Conservation (phyloP, 1,139 yeast species). For the Suhomyces chickasaworum region DNA sequence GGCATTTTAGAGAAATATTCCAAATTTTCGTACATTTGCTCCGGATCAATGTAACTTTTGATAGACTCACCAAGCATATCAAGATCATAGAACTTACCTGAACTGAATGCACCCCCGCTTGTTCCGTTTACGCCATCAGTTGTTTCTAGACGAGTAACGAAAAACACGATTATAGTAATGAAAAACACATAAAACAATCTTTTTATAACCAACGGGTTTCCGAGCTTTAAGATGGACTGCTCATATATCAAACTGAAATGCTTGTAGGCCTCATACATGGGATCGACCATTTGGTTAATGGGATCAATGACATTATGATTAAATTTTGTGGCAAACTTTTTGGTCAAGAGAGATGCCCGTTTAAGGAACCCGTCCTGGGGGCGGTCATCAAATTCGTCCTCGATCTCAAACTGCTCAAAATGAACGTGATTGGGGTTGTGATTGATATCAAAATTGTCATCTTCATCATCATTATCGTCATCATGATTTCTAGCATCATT, state of each 20-base stretch:
- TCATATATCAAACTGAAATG: slow-evolving; percentile 54
- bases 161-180: slow-evolving; percentile 52
- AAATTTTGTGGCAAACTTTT: slow-evolving; percentile 40
- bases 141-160: slow-evolving; percentile 43
- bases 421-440: slow-evolving; percentile 11
- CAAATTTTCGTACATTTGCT: slow-evolving; percentile 65
- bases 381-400: slow-evolving; percentile 20
- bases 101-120: slow-evolving; percentile 47
- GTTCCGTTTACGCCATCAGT: slow-evolving; percentile 49
- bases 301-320: slow-evolving; percentile 53
- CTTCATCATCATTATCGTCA: slow-evolving; percentile 10
- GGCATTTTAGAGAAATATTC: slow-evolving; percentile 83
- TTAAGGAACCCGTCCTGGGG: slow-evolving; percentile 28
- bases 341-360: slow-evolving; percentile 35
- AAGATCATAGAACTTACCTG: slow-evolving; percentile 67
- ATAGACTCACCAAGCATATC: slow-evolving; percentile 52
- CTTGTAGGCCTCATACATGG: slow-evolving; percentile 62
- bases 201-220: slow-evolving; percentile 84
- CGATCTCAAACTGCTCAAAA: slow-evolving; percentile 44
- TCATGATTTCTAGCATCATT: neutral
- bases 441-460: slow-evolving; percentile 8
- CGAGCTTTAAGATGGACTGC: slow-evolving; percentile 58
- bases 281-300: slow-evolving; percentile 61
- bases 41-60: slow-evolving; percentile 52
- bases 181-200: slow-evolving; percentile 70